A percentile compares a stretch with the other conserved stretches of the same genome.
These are phyloP conservation scores for Cucurbita moschata DNA, from an alignment of 306 rosid genomes.

Conservation along the genomic window DNA sequence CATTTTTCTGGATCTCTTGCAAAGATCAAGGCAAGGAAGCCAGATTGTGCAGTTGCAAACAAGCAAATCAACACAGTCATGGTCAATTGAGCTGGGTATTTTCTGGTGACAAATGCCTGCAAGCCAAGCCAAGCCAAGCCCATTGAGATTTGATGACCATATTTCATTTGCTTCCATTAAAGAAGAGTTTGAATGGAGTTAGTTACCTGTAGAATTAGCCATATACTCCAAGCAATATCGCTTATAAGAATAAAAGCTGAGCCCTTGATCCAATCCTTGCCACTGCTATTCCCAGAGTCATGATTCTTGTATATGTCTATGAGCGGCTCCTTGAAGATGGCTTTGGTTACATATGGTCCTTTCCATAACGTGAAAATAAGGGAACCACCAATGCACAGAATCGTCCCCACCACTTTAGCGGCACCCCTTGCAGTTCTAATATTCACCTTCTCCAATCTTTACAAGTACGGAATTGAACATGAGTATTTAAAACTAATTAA, in stretches of 20 bases:
- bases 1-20: slow-evolving; percentile 13
- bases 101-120: slow-evolving; percentile 17
- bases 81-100: slow-evolving; percentile 16
- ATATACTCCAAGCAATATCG: slow-evolving; percentile 18
- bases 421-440: slow-evolving; percentile 14
- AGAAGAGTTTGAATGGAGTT: too few relatives aligned
- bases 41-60: slow-evolving; percentile 22
- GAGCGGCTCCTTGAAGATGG: slow-evolving; percentile 13
- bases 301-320: background rate
- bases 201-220: slow-evolving; percentile 28
- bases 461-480: too few relatives aligned
- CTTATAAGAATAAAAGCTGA: slow-evolving; percentile 18
- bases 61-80: slow-evolving; percentile 18
- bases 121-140: background rate
- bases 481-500: too few relatives aligned
- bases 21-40: slow-evolving; percentile 16
- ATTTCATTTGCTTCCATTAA: too few relatives aligned
- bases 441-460: slow-evolving; percentile 23
- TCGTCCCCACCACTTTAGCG: slow-evolving; percentile 25
- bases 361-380: slow-evolving; percentile 27
- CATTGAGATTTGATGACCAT: background rate
- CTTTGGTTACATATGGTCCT: slow-evolving; percentile 11
- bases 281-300: background rate
- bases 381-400: slow-evolving; percentile 24
- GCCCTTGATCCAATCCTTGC: slow-evolving; percentile 28